These are phyloP conservation scores for Pseudevernia furfuracea DNA, from an alignment of 495 filamentous ascomycete species.

Conservation along the genomic window DNA sequence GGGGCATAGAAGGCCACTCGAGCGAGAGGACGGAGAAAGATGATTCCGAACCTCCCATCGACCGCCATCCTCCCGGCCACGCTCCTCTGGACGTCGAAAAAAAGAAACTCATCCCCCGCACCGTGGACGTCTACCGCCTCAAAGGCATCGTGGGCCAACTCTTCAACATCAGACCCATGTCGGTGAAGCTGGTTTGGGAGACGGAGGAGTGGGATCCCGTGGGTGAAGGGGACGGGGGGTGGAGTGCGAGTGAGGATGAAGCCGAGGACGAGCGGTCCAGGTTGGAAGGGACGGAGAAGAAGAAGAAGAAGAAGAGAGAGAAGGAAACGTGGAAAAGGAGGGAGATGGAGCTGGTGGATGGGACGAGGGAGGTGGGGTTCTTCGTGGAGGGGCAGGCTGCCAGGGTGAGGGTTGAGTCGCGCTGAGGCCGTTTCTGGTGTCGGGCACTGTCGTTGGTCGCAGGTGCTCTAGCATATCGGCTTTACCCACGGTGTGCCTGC, in stretches of 20 bases:
- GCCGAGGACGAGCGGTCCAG: constrained; percentile 28
- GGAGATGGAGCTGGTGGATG: constrained; percentile 75
- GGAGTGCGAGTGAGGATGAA: constrained; percentile 50
- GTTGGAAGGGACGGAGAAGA: constrained; percentile 7
- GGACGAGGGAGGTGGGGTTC: constrained; percentile 72
- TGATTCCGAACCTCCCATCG: too few relatives aligned
- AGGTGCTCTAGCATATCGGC: too few relatives aligned
- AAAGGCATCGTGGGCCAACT: constrained; percentile 67
- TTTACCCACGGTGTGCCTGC: too few relatives aligned
- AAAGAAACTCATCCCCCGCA: constrained; percentile 58
- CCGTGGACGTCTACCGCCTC: constrained; percentile 70
- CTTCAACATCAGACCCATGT: constrained; percentile 57
- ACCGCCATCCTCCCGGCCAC: too few relatives aligned
- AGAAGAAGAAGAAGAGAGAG: constrained; percentile 18
- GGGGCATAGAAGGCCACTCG: neutral
- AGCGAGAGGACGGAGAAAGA: neutral
- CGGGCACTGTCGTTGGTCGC: too few relatives aligned
- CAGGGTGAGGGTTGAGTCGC: constrained; percentile 58
- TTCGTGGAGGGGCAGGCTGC: constrained; percentile 66
- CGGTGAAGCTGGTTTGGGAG: constrained; percentile 64
- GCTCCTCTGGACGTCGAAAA: constrained; percentile 8
- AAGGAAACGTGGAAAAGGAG: constrained; percentile 54
- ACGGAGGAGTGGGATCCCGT: constrained; percentile 80
- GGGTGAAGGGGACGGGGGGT: constrained; percentile 39
- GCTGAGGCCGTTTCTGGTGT: neutral